Conservation (phyloP, 2,329 filamentous ascomycete genomes). For the Cytospora piceae region DNA sequence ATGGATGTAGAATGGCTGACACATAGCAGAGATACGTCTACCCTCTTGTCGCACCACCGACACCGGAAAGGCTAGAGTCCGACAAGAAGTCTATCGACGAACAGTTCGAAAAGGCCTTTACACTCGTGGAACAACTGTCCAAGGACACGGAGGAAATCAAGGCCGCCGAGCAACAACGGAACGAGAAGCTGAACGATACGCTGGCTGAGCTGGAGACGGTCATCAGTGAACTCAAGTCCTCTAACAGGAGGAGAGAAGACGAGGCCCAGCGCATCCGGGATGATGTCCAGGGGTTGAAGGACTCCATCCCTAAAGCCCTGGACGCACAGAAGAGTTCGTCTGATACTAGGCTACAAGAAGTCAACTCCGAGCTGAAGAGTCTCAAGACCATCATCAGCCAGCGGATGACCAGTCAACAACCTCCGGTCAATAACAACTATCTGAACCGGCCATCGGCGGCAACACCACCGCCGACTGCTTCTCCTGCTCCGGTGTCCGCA, state of each 20-base stretch:
- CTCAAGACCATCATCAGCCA: slow-evolving; percentile 83
- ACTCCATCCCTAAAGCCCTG: slow-evolving; percentile 85
- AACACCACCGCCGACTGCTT: slow-evolving; percentile 31
- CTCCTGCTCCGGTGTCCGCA: slow-evolving; percentile 31
- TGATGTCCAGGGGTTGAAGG: slow-evolving; percentile 81
- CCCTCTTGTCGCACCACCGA: slow-evolving; percentile 89
- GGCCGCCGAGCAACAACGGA: slow-evolving; percentile 80
- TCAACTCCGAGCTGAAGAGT: slow-evolving; percentile 86
- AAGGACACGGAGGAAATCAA: slow-evolving; percentile 91
- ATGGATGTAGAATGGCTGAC: not conserved
- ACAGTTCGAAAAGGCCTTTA: slow-evolving; percentile 89
- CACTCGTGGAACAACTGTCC: slow-evolving; percentile 86
- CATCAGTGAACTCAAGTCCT: slow-evolving; percentile 78
- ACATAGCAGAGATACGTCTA: slow-evolving; percentile 77
- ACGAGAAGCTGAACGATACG: slow-evolving; percentile 79
- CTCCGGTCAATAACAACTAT: slow-evolving; percentile 38
- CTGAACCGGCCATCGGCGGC: slow-evolving; percentile 36
- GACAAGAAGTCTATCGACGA: slow-evolving; percentile 94
- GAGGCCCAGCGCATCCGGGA: slow-evolving; percentile 85
- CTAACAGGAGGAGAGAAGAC: slow-evolving; percentile 81
- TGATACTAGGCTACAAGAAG: slow-evolving; percentile 79
- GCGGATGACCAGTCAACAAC: slow-evolving; percentile 50
- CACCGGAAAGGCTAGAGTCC: slow-evolving; percentile 88
- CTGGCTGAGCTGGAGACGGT: slow-evolving; percentile 84
- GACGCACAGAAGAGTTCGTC: slow-evolving; percentile 84